Base-by-base conservation (phyloP, 495 filamentous ascomycete genomes). In the Physcia stellaris region DNA sequence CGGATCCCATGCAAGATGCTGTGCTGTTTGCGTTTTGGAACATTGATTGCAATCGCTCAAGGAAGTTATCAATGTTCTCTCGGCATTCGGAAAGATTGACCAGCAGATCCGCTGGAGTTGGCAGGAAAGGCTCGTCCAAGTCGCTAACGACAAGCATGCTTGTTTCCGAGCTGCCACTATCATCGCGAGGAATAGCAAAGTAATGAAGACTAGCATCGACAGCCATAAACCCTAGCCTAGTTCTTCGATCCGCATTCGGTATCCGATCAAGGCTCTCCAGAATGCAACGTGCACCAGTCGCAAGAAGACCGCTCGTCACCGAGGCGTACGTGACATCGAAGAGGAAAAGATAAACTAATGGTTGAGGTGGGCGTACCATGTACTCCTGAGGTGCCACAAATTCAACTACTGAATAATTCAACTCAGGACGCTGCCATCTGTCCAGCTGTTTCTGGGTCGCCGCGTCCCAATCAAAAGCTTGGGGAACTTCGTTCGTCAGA, bases 301-400 rank as follows among this genome's bases (percentile, higher is more conserved):
- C 90, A 41, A 96, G 66, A n/a, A 98, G 80, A 41, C 92, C 92
- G 44, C 75, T 92, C 21, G 81, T 83, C 24, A 98, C 85, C 18
- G 90, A 76, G 6, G 84, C 75, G 47, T 87, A 92, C 67, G 86
- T 94, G 43, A 96, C 92, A 52, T 98, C 90, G 53, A 98, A 83
- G 42, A 96, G 66, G 72, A 98, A 98, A 12, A 95, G 73, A 49
- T 98, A 98, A n/a, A 95, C 88, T 9, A 98, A 68, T 13, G 90
- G 92, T 54, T 98, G 90, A 2, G 90, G 90, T 39, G 90, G 87
- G 16, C 90, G 80, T 22, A 98, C 92, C 90, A 98, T 98, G 55
- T 98, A 98, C 63, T 98, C 90, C 60, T 96, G 92, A 10, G 90
- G 90, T 5, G 90, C 90, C 42, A 98, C 80, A 50, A 96, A 98